Conservation (phyloP, 2,329 filamentous ascomycete genomes). For the Fusarium subglutinans region DNA sequence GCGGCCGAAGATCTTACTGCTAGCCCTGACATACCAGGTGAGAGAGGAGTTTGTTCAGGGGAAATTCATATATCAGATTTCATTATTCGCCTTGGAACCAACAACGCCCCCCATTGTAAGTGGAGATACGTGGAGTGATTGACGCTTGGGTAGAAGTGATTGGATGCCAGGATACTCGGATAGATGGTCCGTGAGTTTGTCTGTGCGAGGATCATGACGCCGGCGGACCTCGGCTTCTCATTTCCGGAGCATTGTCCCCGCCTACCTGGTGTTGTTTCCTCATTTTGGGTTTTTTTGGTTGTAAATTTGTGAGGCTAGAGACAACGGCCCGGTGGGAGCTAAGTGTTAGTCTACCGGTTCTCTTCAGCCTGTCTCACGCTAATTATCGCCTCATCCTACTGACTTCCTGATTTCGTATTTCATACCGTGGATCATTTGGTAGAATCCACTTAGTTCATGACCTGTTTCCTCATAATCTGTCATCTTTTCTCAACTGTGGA, state of each 20-base stretch:
- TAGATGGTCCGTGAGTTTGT: background rate
- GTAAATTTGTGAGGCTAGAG: background rate
- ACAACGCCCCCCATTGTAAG: background rate
- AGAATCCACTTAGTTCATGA: background rate
- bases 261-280: background rate
- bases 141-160: background rate
- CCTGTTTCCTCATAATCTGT: background rate
- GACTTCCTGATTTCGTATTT: background rate
- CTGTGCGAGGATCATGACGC: background rate
- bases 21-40: background rate
- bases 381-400: background rate
- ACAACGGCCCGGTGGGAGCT: background rate
- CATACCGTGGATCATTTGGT: background rate
- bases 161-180: slow-evolving; percentile 7
- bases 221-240: background rate
- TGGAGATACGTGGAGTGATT: background rate
- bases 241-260: background rate
- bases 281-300: background rate
- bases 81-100: background rate
- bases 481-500: background rate
- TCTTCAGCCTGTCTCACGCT: background rate
- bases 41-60: background rate
- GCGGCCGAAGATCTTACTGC: background rate
- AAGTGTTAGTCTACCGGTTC: background rate
- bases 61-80: background rate